Evolutionary conservation across 2,329 filamentous ascomycete genomes (phyloP).

Genomic region (Hymenoscyphus repandus): DNA sequence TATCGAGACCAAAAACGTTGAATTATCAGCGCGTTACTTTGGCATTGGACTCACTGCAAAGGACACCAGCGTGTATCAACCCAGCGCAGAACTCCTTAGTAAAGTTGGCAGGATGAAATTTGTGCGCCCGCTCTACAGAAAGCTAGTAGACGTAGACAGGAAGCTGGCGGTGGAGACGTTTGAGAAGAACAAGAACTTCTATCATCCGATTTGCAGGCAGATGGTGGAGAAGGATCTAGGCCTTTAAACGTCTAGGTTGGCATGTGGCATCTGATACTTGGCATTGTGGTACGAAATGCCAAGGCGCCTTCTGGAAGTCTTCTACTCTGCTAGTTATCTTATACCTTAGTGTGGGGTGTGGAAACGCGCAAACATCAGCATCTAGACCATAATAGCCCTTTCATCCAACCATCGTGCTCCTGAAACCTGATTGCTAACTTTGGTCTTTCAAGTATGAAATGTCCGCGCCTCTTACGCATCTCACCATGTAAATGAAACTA

Average conservation of each 20-base stretch:
- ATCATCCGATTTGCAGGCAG: constrained; percentile 84
- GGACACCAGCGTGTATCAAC: constrained; percentile 62
- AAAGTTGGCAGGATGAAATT: constrained; percentile 95
- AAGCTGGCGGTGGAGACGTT: constrained; percentile 76
- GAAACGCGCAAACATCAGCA: too few relatives aligned
- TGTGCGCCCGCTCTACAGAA: constrained; percentile 77
- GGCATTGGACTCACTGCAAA: constrained; percentile 71
- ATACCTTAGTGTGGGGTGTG: too few relatives aligned
- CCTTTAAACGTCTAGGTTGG: background rate
- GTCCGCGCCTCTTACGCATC: too few relatives aligned
- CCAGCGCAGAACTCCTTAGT: constrained; percentile 70
- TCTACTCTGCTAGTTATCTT: too few relatives aligned
- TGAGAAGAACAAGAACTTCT: constrained; percentile 83
- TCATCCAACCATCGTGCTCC: too few relatives aligned
- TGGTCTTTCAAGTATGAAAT: too few relatives aligned
- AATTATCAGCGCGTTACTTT: constrained; percentile 77
- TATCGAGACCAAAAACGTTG: constrained; percentile 72
- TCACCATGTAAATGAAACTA: too few relatives aligned
- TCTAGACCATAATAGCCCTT: too few relatives aligned
- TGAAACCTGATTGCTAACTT: too few relatives aligned
- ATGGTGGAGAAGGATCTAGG: constrained; percentile 81
- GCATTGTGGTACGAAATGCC: too few relatives aligned
- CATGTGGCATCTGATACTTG: too few relatives aligned
- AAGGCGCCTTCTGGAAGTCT: too few relatives aligned
- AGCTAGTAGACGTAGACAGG: constrained; percentile 68